Conservation (phyloP, 1,139 yeast species). For the Kurtzmaniella quercitrusa region DNA sequence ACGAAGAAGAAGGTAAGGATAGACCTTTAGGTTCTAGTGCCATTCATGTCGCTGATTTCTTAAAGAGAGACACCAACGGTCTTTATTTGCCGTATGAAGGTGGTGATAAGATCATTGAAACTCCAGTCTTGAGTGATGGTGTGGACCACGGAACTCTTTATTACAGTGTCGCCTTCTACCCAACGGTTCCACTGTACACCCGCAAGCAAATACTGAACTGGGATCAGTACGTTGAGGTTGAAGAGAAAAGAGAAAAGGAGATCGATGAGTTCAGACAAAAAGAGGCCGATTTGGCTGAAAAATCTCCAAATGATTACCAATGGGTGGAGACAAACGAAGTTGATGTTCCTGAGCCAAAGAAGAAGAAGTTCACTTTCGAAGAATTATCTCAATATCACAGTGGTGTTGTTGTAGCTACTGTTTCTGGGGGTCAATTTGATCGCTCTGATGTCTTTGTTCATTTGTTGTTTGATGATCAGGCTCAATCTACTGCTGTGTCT, state of each 20-base stretch:
- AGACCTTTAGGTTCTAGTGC: slow-evolving; percentile 59
- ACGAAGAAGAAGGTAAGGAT: slow-evolving; percentile 59
- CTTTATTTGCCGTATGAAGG: slow-evolving; percentile 51
- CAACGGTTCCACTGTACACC: slow-evolving; percentile 60
- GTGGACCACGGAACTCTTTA: slow-evolving; percentile 45
- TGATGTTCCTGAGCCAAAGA: slow-evolving; percentile 39
- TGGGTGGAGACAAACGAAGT: slow-evolving; percentile 56
- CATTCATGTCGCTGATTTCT: slow-evolving; percentile 45
- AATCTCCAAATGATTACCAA: slow-evolving; percentile 59
- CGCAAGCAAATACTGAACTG: slow-evolving; percentile 46
- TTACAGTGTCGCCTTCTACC: slow-evolving; percentile 62
- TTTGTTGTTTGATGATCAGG: slow-evolving; percentile 59
- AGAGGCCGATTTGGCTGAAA: slow-evolving; percentile 37
- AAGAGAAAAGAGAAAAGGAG: slow-evolving; percentile 32
- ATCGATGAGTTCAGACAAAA: slow-evolving; percentile 36
- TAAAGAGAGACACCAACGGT: slow-evolving; percentile 46
- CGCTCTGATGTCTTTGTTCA: slow-evolving; percentile 52
- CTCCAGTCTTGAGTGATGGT: slow-evolving; percentile 42
- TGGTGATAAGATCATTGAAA: slow-evolving; percentile 38
- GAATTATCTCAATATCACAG: slow-evolving; percentile 53
- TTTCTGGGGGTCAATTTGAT: slow-evolving; percentile 46
- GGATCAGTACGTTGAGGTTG: slow-evolving; percentile 30
- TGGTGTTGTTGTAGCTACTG: slow-evolving; percentile 56
- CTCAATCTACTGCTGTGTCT: slow-evolving; percentile 55
- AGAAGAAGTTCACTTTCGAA: slow-evolving; percentile 48